Evolutionary conservation across 176 grass and related monocot species (phyloP).

Genomic region (Hordeum marinum): DNA sequence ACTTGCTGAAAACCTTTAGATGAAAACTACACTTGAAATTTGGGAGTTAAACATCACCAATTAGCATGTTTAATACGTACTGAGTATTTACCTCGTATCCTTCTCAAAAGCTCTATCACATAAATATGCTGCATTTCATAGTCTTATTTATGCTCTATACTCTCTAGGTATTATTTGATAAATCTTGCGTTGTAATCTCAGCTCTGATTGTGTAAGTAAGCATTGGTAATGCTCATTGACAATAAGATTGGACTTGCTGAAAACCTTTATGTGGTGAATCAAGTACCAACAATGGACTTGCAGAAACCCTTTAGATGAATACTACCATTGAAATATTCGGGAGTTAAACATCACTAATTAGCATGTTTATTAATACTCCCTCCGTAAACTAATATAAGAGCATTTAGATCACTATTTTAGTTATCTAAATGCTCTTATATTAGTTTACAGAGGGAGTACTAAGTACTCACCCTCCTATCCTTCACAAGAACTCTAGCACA

Average conservation of each 20-base stretch:
- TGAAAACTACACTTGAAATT: neutral
- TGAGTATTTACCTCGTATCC: neutral
- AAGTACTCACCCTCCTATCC: neutral
- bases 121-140: neutral
- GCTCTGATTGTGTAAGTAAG: neutral
- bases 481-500: neutral
- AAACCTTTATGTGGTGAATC: too few relatives aligned
- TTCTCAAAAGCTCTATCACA: too few relatives aligned
- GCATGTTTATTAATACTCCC: neutral
- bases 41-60: neutral
- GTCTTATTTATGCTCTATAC: neutral
- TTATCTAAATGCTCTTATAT: too few relatives aligned
- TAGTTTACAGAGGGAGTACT: too few relatives aligned
- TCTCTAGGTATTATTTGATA: neutral
- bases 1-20: neutral
- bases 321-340: too few relatives aligned
- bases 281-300: too few relatives aligned
- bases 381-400: too few relatives aligned
- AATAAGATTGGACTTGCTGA: too few relatives aligned
- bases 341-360: too few relatives aligned
- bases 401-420: too few relatives aligned
- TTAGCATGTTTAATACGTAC: neutral
- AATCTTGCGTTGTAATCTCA: neutral
- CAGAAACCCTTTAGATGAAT: too few relatives aligned
- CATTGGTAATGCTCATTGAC: neutral